Percentiles rank a stretch among this genome's conserved stretches.
Conservation (phyloP, 257 asterid species). For the Solanum phureja region DNA sequence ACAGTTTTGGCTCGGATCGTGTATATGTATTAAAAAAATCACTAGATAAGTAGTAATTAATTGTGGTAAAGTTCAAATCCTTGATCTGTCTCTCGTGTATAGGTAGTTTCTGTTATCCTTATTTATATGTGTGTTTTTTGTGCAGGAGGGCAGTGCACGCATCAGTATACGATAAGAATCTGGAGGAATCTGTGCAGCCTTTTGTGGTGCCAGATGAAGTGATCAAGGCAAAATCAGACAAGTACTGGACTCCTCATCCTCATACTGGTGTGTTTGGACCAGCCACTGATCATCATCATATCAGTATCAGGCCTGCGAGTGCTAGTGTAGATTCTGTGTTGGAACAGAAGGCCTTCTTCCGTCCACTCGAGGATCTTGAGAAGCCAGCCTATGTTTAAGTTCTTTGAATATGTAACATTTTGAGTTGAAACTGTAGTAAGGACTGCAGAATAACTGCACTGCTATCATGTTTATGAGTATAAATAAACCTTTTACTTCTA, state of each 20-base stretch:
- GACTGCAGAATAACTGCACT: neutral
- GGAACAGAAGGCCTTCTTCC: conserved; percentile 87
- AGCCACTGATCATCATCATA: conserved; percentile 21
- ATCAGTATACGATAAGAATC: conserved; percentile 78
- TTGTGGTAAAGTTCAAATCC: neutral
- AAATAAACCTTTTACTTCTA: neutral
- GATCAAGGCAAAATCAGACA: conserved; percentile 31
- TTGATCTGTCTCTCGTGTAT: neutral
- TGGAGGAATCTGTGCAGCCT: conserved; percentile 39
- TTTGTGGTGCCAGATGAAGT: conserved; percentile 51
- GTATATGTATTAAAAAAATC: neutral
- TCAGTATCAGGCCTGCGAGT: neutral
- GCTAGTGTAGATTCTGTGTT: conserved; percentile 35
- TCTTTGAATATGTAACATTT: neutral
- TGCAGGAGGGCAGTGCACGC: conserved; percentile 65
- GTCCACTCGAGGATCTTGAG: conserved; percentile 76
- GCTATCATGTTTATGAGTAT: neutral
- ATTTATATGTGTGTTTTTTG: neutral
- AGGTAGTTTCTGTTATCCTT: neutral
- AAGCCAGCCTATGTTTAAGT: conserved; percentile 23
- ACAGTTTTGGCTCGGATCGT: neutral
- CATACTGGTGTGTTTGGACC: conserved; percentile 90
- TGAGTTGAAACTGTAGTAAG: neutral
- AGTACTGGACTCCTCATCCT: conserved; percentile 87
- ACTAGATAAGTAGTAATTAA: neutral